Conservation (phyloP, 768 basidiomycete genomes). For the Lyophyllum shimeji region DNA sequence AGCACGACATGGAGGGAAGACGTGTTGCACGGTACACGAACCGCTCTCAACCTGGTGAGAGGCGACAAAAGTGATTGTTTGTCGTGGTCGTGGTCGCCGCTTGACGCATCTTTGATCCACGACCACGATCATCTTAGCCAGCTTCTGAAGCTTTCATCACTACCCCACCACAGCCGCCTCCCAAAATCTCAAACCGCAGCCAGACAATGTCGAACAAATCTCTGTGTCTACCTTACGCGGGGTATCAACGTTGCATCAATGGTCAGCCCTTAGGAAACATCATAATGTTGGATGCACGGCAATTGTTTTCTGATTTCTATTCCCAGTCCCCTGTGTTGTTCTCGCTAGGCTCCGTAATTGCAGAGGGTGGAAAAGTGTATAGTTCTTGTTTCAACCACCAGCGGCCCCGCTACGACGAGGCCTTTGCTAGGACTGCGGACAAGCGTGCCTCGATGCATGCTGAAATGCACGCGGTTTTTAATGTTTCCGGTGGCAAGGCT, state of each 20-base stretch:
- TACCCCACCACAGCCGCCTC: too few species aligned
- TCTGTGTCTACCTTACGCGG: constrained; percentile 1
- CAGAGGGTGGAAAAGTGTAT: constrained; percentile 57
- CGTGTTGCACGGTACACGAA: too few species aligned
- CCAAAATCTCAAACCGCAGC: not conserved
- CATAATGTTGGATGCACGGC: not conserved
- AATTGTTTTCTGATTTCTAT: not conserved
- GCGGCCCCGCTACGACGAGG: constrained; percentile 52
- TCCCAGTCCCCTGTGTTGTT: constrained; percentile 11
- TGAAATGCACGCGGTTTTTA: constrained; percentile 61
- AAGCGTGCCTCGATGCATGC: constrained; percentile 52
- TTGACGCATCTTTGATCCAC: not conserved
- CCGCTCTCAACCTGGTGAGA: too few species aligned
- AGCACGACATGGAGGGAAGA: too few species aligned
- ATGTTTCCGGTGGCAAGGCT: constrained; percentile 45
- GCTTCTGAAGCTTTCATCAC: too few species aligned
- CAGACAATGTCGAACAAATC: constrained; percentile 6
- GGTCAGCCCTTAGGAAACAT: not conserved
- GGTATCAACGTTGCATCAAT: not conserved
- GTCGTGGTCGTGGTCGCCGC: too few species aligned
- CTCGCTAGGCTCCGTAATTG: constrained; percentile 18
- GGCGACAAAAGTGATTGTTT: not conserved
- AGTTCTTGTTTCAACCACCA: constrained; percentile 55
- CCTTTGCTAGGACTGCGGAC: constrained; percentile 34
- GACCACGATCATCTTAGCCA: not conserved